Base-by-base conservation (phyloP, 2,329 filamentous ascomycete species). In the Alternaria brassicicola region DNA sequence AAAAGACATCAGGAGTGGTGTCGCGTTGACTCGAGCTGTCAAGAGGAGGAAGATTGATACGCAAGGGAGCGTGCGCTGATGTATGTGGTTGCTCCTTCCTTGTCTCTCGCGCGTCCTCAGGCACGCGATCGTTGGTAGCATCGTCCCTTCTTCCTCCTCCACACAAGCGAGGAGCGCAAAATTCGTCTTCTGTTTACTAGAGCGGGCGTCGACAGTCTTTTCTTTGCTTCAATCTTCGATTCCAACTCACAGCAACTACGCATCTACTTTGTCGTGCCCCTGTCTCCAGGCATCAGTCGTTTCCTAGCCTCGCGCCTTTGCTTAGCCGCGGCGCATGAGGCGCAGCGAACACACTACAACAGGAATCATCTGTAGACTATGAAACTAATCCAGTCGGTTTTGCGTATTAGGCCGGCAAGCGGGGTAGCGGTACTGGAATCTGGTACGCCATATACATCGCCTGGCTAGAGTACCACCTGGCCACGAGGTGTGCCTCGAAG, bases 41-140 rank as follows among this genome's bases (percentile, higher is more conserved):
- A 55, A 61, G 55, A 59, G 61, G 62, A 52, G 56, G 57, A 54
- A 58, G 28, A 45, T 50, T 52, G 7, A 52, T 57, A 57, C 58
- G 63, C 63, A 60, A 55, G 64, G 30, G 43, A 62, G 57, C 52
- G 67, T 67, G 70, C 61, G 67, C 67, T 70, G 67, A 72, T 76
- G 73, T 76, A 76, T 63, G 72, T 75, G 63, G 59, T 38, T 67
- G 68, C 67, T 67, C 61, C 54, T 68, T 73, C 61, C 48, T 61
- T 59, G 59, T 59, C 52, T 59, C 39, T 64, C 57, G 58, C 48
- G 28, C 52, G 42, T 52, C 58, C 62, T 65, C 52, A 63, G 63
- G 58, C 68, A 69, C 60, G 66, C 66, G 38, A 59, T 64, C 52
- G 19, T 43, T 54, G 56, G 52, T 52, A 42, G 50, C 47, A 49